Conservation (phyloP, 805 yeast genomes). For the Pichia kluyveri region DNA sequence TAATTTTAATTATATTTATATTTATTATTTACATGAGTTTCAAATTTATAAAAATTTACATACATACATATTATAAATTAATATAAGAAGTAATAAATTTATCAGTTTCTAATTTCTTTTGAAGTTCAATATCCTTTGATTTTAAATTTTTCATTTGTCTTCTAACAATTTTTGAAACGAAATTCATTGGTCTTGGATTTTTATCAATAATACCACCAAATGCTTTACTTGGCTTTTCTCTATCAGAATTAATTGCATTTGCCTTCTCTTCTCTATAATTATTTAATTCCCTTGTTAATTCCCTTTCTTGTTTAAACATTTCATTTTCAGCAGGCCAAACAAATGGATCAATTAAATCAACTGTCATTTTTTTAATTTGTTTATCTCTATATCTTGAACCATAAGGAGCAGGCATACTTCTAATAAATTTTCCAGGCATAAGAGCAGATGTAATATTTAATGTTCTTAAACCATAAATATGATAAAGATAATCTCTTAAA, state of each 20-base stretch:
- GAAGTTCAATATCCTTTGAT: conserved; percentile 23
- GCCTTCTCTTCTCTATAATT: conserved; percentile 43
- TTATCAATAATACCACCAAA: conserved; percentile 59
- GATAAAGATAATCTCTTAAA: conserved; percentile 85
- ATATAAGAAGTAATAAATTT: conserved; percentile 25
- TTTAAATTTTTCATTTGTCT: conserved; percentile 39
- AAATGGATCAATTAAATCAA: conserved; percentile 92
- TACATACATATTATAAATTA: neutral
- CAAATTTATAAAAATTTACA: too few relatives aligned
- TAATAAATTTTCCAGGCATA: conserved; percentile 57
- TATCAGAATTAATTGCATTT: conserved; percentile 55
- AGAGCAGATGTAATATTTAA: conserved; percentile 81
- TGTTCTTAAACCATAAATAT: conserved; percentile 85
- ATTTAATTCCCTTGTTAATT: conserved; percentile 36
- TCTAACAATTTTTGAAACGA: conserved; percentile 42
- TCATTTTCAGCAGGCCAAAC: conserved; percentile 74
- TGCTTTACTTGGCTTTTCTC: conserved; percentile 55
- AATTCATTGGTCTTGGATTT: conserved; percentile 55
- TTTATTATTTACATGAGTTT: neutral
- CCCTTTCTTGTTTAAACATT: conserved; percentile 25
- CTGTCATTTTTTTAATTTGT: conserved; percentile 91
- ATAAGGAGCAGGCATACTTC: conserved; percentile 43
- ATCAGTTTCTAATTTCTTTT: conserved; percentile 21
- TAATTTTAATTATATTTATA: neutral
- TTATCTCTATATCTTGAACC: conserved; percentile 67